Evolutionary conservation across 768 basidiomycete species (phyloP), one percentile per base, ranked within the genome.

Genomic region (Russula ochroleuca): DNA sequence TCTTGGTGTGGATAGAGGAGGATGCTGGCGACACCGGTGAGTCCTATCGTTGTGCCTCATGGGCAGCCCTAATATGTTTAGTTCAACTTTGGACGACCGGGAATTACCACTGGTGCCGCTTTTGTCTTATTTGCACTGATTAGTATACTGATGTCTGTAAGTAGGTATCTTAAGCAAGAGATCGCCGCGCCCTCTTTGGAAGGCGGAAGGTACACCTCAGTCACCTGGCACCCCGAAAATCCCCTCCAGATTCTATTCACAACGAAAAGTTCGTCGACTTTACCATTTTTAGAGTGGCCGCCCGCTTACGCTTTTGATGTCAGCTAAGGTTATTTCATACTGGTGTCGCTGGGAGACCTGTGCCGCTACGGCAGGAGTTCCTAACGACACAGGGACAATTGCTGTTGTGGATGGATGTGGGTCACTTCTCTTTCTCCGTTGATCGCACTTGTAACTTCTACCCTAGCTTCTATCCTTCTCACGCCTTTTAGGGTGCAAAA

Each of bases 401-500:
- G 92, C 86, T 2, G 95, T 98, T 6, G 74, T 94, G 37, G 95
- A 99, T 69, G 96, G 94, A 67, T 75, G 93, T 96, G 70, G 59
- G 87, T 77, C 9, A n/a, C 1, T 52, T 28, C 10, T 61, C 51
- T 38, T 49, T 33, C 19, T 25, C 14, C 11, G 10, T 43, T 14
- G 14, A n/a, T 41, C 47, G 49, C 23, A 3, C 3, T 9, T 15
- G 40, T 48, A 28, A 59, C 55, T 25, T 25, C 38, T 19, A n/a
- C 21, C 9, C 49, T 72, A 96, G 94, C 84, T 2, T 78, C 78
- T 23, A 76, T 92, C 61, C 82, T 95, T 3, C 77, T 99, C 45
- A 99, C 96, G 2, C 91, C 97, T 17, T 98, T 98, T 81, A 83
- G 94, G 45, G 83, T 85, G 0, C 92, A 96, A 75, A 98, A 97